Conservation (phyloP, 2,329 filamentous ascomycete species). For the Triangularia verruculosa region DNA sequence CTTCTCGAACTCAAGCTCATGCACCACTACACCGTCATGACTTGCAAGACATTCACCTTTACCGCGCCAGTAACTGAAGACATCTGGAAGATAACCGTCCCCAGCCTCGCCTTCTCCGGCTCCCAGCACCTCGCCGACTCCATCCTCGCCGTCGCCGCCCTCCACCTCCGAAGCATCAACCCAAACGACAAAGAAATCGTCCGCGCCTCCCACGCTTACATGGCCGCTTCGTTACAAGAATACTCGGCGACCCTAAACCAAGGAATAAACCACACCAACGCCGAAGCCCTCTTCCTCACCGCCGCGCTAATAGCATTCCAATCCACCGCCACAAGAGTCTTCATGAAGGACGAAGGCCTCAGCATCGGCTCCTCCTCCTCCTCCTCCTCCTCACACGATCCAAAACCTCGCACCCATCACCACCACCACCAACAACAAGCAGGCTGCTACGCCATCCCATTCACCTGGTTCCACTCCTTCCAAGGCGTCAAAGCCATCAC, state of each 20-base stretch:
- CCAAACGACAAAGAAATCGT: constrained; percentile 60
- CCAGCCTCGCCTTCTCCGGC: constrained; percentile 58
- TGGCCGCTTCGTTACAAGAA: constrained; percentile 59
- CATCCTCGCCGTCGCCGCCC: constrained; percentile 60
- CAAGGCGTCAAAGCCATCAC: constrained; percentile 66
- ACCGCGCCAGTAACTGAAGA: constrained; percentile 49
- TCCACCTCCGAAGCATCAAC: constrained; percentile 56
- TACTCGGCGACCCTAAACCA: constrained; percentile 56
- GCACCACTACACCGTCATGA: constrained; percentile 62
- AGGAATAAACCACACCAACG: constrained; percentile 57
- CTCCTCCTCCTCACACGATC: constrained; percentile 26
- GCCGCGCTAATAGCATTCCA: constrained; percentile 65
- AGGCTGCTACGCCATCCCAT: constrained; percentile 53
- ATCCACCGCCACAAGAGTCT: constrained; percentile 60
- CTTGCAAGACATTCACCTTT: constrained; percentile 57
- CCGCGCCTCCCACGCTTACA: constrained; percentile 62
- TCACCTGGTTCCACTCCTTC: constrained; percentile 65
- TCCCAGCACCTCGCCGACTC: constrained; percentile 60
- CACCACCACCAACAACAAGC: constrained; percentile 15
- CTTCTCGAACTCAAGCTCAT: constrained; percentile 61
- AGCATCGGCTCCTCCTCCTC: constrained; percentile 31
- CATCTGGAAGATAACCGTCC: constrained; percentile 60
- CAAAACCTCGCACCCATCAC: not conserved
- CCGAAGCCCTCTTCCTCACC: constrained; percentile 61
- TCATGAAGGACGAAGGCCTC: constrained; percentile 52